phyloP scores from a whole-genome alignment of 257 asterid species.

The Solanum neorickii region DNA sequence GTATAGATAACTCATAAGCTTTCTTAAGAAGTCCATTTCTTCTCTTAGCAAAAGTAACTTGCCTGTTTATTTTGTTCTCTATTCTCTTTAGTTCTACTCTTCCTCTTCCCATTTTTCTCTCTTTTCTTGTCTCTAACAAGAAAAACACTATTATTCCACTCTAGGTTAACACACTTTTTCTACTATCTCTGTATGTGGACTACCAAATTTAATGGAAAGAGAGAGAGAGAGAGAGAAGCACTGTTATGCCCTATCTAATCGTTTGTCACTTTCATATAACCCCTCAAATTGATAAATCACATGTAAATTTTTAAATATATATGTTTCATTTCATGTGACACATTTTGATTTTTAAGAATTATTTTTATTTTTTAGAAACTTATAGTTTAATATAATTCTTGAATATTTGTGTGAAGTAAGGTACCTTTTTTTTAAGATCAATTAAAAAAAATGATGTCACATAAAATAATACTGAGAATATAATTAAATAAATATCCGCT shows the following conservation, averaged over 20 bases:
- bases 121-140: background rate
- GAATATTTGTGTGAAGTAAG: background rate
- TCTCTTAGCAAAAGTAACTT: slow-evolving; percentile 24
- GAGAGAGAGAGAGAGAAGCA: background rate
- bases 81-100: slow-evolving; percentile 17
- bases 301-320: too few species aligned
- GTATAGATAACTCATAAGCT: slow-evolving; percentile 20
- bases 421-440: too few species aligned
- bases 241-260: background rate
- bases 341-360: too few species aligned
- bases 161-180: background rate
- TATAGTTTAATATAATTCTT: too few species aligned
- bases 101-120: slow-evolving; percentile 6
- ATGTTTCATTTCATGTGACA: background rate
- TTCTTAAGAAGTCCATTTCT: slow-evolving; percentile 25
- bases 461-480: too few species aligned
- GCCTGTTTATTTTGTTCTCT: slow-evolving; percentile 29
- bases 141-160: background rate
- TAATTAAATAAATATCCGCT: too few species aligned
- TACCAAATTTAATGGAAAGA: background rate
- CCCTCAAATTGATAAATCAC: background rate
- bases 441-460: too few species aligned
- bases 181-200: background rate
- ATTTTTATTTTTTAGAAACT: too few species aligned
- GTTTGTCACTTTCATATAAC: too few species aligned